phyloP scores from a whole-genome alignment of 1,139 yeast species.

The Saccharomyces hybrid region DNA sequence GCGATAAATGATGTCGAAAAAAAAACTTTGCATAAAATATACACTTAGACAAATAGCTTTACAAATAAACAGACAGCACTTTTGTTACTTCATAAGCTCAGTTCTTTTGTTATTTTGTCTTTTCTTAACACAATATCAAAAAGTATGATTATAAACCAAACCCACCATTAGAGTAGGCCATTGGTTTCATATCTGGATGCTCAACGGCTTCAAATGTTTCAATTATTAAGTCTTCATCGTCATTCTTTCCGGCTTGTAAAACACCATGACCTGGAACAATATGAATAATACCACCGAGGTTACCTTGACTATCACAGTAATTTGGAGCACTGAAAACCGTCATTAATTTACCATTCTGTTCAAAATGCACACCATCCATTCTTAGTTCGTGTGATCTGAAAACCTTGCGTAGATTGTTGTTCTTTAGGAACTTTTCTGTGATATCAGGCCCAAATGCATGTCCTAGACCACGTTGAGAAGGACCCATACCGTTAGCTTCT shows the following conservation, averaged over 20 bases:
- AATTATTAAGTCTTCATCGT: constrained; percentile 48
- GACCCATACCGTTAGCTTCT: constrained; percentile 63
- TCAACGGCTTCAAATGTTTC: constrained; percentile 70
- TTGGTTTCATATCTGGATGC: constrained; percentile 88
- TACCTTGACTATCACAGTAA: constrained; percentile 89
- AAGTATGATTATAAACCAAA: constrained; percentile 24
- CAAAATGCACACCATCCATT: constrained; percentile 80
- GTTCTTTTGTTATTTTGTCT: background rate
- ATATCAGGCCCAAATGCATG: constrained; percentile 95
- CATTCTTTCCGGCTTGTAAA: constrained; percentile 33
- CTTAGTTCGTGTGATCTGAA: constrained; percentile 94
- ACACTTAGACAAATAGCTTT: background rate
- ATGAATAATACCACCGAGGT: constrained; percentile 81
- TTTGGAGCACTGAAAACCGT: constrained; percentile 97
- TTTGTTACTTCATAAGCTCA: background rate
- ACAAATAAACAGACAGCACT: background rate
- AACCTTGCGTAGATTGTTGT: constrained; percentile 66
- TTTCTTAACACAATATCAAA: background rate
- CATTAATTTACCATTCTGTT: constrained; percentile 76
- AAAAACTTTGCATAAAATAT: background rate
- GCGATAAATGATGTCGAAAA: too few species aligned
- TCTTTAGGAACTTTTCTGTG: constrained; percentile 67
- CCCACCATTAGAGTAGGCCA: constrained; percentile 77
- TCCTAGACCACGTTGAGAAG: constrained; percentile 92
- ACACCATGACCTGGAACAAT: constrained; percentile 34